Base-by-base conservation (phyloP, 208 protist species). In the Zelonia costaricensis region DNA sequence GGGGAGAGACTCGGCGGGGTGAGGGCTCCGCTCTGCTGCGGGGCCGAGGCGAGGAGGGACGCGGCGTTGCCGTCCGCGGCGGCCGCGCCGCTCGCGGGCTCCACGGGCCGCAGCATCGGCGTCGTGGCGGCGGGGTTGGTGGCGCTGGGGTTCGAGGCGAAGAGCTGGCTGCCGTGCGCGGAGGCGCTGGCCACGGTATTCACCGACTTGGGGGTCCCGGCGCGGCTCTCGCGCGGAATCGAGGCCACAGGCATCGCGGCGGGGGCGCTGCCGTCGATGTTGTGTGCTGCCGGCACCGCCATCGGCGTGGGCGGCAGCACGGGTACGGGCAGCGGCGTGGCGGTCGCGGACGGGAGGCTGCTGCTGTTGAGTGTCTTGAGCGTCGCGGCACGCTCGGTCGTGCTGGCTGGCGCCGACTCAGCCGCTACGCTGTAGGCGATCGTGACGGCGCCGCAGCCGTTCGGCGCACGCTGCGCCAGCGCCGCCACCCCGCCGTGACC, bases 401-500 rank as follows among this genome's bases (percentile, higher is more conserved):
- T n/a, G n/a, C n/a, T n/a, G n/a, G n/a, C n/a, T n/a, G n/a, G n/a
- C n/a, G n/a, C n/a, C n/a, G n/a, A n/a, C n/a, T n/a, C n/a, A n/a
- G n/a, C 39, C 0, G 63, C 30, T 3, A 85, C 76, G 49, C 72
- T 70, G 62, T 92, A 89, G 46, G 71, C 62, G n/a, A 92, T 58
- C 10, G 67, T 71, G 6, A 92, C 40, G 12, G 75, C 57, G 3
- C 84, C 84, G 54, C 83, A 88, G 3, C 84, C 77, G 23, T 81
- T 80, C 27, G 64, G 62, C 1, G 75, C 76, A 33, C 67, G 68
- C 33, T 81, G 72, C 25, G 84, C 80, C 39, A 89, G 72, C 6
- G 68, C 59, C 0, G 79, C 68, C 60, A 82, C 69, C 16, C 86
- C 86, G 57, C 86, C 86, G 68, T 92, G 82, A 53, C 75, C 72